phyloP scores from a whole-genome alignment of 371 early-diverging fungal genomes.

The Apophysomyces ossiformis region DNA sequence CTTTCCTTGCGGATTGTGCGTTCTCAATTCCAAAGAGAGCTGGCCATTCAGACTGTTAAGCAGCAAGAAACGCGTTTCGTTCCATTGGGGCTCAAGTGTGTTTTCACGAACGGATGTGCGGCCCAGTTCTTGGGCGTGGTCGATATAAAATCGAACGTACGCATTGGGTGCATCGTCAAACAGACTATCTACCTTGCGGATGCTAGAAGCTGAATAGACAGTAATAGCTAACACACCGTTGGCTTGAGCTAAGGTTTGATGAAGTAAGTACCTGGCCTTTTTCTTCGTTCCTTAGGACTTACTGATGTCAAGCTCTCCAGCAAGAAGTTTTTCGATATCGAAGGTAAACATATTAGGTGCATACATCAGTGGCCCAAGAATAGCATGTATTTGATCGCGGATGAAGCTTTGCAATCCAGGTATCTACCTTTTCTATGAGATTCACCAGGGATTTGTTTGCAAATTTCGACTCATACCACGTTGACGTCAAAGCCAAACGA shows the following conservation, averaged over 20 bases:
- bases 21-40: constrained; percentile 46
- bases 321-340: constrained; percentile 84
- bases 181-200: constrained; percentile 60
- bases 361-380: constrained; percentile 83
- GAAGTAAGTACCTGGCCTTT: not conserved
- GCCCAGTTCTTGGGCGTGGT: constrained; percentile 73
- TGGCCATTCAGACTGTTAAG: constrained; percentile 58
- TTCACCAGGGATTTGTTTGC: not conserved
- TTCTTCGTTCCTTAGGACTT: constrained; percentile 21
- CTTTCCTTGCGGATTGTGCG: constrained; percentile 28
- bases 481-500: constrained; percentile 85
- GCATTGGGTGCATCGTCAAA: constrained; percentile 80
- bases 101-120: constrained; percentile 62
- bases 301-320: constrained; percentile 61
- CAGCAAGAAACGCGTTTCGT: constrained; percentile 62
- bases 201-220: constrained; percentile 73
- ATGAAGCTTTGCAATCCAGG: constrained; percentile 85
- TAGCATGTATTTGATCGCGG: constrained; percentile 77
- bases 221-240: constrained; percentile 88
- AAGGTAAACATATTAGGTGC: constrained; percentile 83
- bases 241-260: constrained; percentile 47
- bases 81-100: constrained; percentile 64
- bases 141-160: constrained; percentile 73
- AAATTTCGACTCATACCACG: constrained; percentile 46
- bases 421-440: constrained; percentile 44